Conservation (phyloP, 2,329 filamentous ascomycete genomes). For the Apiospora kogelbergensis region DNA sequence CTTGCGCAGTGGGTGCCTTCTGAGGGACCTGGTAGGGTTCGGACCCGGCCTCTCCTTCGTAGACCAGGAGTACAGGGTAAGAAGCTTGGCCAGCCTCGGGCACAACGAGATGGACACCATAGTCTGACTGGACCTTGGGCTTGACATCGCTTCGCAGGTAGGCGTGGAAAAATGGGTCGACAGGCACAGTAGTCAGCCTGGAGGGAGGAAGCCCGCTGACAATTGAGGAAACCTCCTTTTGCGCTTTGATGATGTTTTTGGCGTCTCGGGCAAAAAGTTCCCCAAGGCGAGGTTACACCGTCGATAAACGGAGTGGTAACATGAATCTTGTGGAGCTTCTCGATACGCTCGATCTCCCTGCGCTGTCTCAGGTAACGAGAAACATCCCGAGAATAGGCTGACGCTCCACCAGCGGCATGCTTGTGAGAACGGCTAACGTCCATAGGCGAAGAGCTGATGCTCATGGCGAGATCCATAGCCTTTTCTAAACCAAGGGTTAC, state of each 20-base stretch:
- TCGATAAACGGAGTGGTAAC: slow-evolving; percentile 76
- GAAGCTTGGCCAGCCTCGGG: slow-evolving; percentile 61
- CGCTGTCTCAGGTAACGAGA: slow-evolving; percentile 85
- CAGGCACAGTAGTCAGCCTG: slow-evolving; percentile 63
- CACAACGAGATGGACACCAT: slow-evolving; percentile 72
- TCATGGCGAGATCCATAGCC: slow-evolving; percentile 84
- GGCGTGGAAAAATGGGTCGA: slow-evolving; percentile 79
- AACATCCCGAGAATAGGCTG: slow-evolving; percentile 79
- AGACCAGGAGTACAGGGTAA: slow-evolving; percentile 70
- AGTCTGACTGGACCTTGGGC: slow-evolving; percentile 63
- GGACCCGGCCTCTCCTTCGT: slow-evolving; percentile 60
- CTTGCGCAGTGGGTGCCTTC: slow-evolving; percentile 48
- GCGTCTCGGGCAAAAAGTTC: slow-evolving; percentile 84
- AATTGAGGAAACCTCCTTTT: slow-evolving; percentile 72
- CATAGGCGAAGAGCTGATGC: slow-evolving; percentile 80
- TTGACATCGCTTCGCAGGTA: slow-evolving; percentile 67
- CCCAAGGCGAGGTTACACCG: slow-evolving; percentile 75
- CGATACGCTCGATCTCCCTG: slow-evolving; percentile 78
- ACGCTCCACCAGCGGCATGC: slow-evolving; percentile 64
- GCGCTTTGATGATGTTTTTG: slow-evolving; percentile 77
- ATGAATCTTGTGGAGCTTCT: slow-evolving; percentile 77
- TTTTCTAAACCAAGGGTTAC: slow-evolving; percentile 76
- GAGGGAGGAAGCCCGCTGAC: slow-evolving; percentile 73
- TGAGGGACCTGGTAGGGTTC: slow-evolving; percentile 56
- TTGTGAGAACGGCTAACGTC: slow-evolving; percentile 81